Evolutionary conservation across 306 rosid species (phyloP), one percentile per base, ranked within the genome.

Genomic region (Oemleria cerasiformis): DNA sequence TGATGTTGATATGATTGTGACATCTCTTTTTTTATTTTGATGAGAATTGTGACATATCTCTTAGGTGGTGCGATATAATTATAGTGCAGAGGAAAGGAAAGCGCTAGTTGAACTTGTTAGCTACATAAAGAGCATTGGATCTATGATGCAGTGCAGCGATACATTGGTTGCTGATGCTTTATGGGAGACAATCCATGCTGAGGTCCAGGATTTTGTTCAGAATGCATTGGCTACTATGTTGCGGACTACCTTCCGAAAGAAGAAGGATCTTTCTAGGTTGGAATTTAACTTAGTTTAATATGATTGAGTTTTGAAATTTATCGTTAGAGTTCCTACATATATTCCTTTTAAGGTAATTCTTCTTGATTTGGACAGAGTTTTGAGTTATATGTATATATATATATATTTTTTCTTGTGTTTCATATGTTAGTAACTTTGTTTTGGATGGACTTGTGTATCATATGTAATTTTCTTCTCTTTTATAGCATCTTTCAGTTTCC

Each of bases 201-300:
- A 94, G 85, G 98, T 94, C 74, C 98, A 94, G 77, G 98, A 94
- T 86, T 94, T 94, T 87, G 98, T 94, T 54, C 98, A 94, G 78
- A 94, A 94, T 86, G 87, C 97, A 48, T 77, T 94, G 78, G 97
- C 97, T 68, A 80, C 92, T 57, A 94, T 94, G 98, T 71, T 91
- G 80, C 85, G 91, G 68, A 94, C 97, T 75, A 89, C 97, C 73
- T 94, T 94, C 73, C 89, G 98, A 71, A 94, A 91, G 91, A 94
- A 94, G 88, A 94, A 94, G 81, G 98, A 94, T 56, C 92, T 94
- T 62, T 88, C 96, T 73, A 94, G 98, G 98, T 89, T 78, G 80
- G 79, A 50, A 64, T 80, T 57, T 56, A 45, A 54, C 53, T 75
- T 74, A 51, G 30, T 53, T 51, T 58, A 78, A 39, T 14, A 40